A percentile compares a stretch with the other conserved stretches of the same genome.
These are phyloP conservation scores for Xylaria acuta DNA, from an alignment of 495 filamentous ascomycete genomes.

Conservation along the genomic window DNA sequence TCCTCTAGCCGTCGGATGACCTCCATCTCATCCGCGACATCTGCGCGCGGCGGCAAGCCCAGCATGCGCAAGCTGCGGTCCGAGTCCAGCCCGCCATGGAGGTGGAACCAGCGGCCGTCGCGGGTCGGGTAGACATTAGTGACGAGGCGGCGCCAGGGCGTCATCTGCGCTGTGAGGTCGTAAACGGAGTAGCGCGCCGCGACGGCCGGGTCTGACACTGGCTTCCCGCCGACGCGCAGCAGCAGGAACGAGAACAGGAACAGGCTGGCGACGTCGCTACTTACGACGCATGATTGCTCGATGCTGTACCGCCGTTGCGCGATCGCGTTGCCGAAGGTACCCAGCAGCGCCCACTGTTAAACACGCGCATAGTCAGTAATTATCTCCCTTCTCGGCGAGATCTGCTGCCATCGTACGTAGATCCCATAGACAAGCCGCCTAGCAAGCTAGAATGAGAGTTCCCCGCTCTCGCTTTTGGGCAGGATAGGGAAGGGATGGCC, in stretches of 20 bases:
- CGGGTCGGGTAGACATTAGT: constrained; percentile 63
- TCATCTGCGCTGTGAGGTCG: constrained; percentile 35
- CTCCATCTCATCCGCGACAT: constrained; percentile 39
- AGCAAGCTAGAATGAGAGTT: neutral
- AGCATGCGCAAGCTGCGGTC: constrained; percentile 50
- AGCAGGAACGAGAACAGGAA: constrained; percentile 41
- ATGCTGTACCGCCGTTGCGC: constrained; percentile 33
- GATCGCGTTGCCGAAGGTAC: constrained; percentile 40
- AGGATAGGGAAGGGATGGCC: neutral
- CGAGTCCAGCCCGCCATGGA: constrained; percentile 60
- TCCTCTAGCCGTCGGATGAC: constrained; percentile 37
- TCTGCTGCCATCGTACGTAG: neutral
- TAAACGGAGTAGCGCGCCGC: constrained; percentile 32
- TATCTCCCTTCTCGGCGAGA: neutral
- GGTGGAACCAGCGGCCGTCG: constrained; percentile 58
- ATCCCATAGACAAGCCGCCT: neutral
- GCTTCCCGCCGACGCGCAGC: constrained; percentile 31
- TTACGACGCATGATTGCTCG: constrained; percentile 34
- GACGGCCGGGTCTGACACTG: constrained; percentile 31
- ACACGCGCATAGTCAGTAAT: neutral
- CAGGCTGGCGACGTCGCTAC: constrained; percentile 41
- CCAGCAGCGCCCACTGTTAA: constrained; percentile 34
- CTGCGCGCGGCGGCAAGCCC: constrained; percentile 43
- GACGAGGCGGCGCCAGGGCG: constrained; percentile 36
- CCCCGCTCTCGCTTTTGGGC: neutral